Evolutionary conservation across 257 asterid species (phyloP).

Genomic region (Jacaranda copaia): DNA sequence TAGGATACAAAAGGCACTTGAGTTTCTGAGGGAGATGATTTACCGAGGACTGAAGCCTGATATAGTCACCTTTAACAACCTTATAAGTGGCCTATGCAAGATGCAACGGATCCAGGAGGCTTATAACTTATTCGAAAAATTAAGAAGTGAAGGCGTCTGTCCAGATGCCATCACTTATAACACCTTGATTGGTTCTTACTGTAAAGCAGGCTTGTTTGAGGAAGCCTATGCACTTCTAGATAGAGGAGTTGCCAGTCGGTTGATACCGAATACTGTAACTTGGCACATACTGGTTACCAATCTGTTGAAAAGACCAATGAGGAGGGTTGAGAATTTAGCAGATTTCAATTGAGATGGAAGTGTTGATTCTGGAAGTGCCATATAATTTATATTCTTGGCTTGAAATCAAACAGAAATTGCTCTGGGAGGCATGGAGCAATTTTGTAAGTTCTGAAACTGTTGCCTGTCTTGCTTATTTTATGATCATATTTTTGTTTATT

Average conservation of each 20-base stretch:
- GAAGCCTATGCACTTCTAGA: slow-evolving; percentile 66
- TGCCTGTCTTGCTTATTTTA: not conserved
- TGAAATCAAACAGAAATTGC: slow-evolving; percentile 16
- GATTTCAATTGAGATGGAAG: slow-evolving; percentile 28
- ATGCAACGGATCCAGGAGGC: slow-evolving; percentile 63
- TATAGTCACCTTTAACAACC: slow-evolving; percentile 71
- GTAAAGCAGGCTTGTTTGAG: slow-evolving; percentile 62
- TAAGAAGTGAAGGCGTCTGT: slow-evolving; percentile 59
- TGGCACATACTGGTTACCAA: slow-evolving; percentile 70
- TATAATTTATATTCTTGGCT: slow-evolving; percentile 3
- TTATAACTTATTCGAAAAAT: slow-evolving; percentile 57
- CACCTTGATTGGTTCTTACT: slow-evolving; percentile 67
- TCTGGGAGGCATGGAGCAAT: slow-evolving; percentile 5
- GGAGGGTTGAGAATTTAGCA: slow-evolving; percentile 34
- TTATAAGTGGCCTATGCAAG: slow-evolving; percentile 86
- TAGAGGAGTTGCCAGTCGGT: slow-evolving; percentile 66
- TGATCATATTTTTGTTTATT: not conserved
- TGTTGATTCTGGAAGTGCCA: not conserved
- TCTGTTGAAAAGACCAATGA: slow-evolving; percentile 47
- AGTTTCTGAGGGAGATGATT: slow-evolving; percentile 71
- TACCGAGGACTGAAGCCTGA: slow-evolving; percentile 81
- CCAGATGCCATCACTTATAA: slow-evolving; percentile 79
- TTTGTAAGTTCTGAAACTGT: slow-evolving; percentile 26
- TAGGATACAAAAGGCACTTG: slow-evolving; percentile 67
- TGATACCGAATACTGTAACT: slow-evolving; percentile 70